Percentiles rank a stretch among this genome's conserved stretches.
Conservation (phyloP, 2,329 filamentous ascomycete genomes). For the Aureobasidium pullulans region DNA sequence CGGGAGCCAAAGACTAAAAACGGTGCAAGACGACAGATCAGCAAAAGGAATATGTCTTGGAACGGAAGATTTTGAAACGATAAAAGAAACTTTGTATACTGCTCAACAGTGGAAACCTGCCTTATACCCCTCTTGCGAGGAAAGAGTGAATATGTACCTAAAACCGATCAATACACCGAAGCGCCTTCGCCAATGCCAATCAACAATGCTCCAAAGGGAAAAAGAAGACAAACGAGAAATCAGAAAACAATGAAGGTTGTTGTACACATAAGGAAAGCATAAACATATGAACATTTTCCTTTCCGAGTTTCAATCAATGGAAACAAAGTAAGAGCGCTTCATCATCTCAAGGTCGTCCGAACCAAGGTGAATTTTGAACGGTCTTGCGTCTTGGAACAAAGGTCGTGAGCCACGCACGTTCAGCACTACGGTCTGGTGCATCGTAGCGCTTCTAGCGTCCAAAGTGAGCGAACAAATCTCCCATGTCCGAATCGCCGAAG, state of each 20-base stretch:
- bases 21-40: too few relatives aligned
- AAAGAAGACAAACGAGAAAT: neutral
- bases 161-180: neutral
- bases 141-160: neutral
- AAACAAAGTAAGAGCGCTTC: too few relatives aligned
- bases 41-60: too few relatives aligned
- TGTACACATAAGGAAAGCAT: neutral
- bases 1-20: too few relatives aligned
- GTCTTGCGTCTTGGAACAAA: neutral
- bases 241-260: neutral
- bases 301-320: neutral
- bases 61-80: too few relatives aligned
- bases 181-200: slow-evolving; percentile 8
- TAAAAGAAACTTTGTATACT: too few relatives aligned
- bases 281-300: neutral
- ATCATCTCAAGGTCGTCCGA: neutral
- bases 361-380: neutral
- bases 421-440: neutral
- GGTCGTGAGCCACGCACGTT: neutral
- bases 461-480: slow-evolving; percentile 5
- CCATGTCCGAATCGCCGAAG: slow-evolving; percentile 9
- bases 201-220: neutral
- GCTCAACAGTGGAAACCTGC: neutral
- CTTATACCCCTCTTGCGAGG: neutral
- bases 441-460: slow-evolving; percentile 11